phyloP scores from a whole-genome alignment of 345 rosid species.

The Excoecaria agallocha region DNA sequence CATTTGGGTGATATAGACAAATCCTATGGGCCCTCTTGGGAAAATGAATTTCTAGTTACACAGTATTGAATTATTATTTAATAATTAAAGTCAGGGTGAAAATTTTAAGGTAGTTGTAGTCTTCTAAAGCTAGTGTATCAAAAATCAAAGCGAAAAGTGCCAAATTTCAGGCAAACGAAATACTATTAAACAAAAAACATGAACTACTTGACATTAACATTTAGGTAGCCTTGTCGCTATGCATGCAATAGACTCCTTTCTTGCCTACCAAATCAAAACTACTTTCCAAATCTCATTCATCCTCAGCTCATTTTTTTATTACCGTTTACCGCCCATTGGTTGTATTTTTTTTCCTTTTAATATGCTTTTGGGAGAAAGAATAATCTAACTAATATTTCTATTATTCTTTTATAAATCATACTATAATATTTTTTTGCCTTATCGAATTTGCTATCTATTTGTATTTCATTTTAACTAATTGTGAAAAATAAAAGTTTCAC shows the following conservation, averaged over 20 bases:
- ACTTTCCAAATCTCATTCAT: not conserved
- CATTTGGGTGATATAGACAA: not conserved
- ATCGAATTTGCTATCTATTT: too few species aligned
- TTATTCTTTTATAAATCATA: too few species aligned
- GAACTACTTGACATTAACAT: not conserved
- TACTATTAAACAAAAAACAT: not conserved
- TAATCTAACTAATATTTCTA: too few species aligned
- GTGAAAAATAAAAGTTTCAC: too few species aligned
- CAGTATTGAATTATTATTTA: not conserved
- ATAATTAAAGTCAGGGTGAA: too few species aligned
- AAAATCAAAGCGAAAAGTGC: not conserved
- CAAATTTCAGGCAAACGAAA: not conserved
- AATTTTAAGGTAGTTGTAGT: conserved; percentile 3
- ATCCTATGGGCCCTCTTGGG: not conserved
- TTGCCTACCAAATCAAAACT: too few species aligned
- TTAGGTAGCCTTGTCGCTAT: not conserved
- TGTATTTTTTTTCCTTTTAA: not conserved
- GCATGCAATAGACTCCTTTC: not conserved
- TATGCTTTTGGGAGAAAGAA: too few species aligned
- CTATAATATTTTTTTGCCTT: too few species aligned
- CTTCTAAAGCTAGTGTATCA: conserved; percentile 4
- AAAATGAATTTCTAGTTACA: not conserved
- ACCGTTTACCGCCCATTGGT: not conserved
- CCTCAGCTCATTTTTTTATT: too few species aligned
- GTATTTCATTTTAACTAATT: too few species aligned